These are phyloP conservation scores for Furcasterigmium furcatum DNA, from an alignment of 2,329 filamentous ascomycete genomes.

Conservation along the genomic window DNA sequence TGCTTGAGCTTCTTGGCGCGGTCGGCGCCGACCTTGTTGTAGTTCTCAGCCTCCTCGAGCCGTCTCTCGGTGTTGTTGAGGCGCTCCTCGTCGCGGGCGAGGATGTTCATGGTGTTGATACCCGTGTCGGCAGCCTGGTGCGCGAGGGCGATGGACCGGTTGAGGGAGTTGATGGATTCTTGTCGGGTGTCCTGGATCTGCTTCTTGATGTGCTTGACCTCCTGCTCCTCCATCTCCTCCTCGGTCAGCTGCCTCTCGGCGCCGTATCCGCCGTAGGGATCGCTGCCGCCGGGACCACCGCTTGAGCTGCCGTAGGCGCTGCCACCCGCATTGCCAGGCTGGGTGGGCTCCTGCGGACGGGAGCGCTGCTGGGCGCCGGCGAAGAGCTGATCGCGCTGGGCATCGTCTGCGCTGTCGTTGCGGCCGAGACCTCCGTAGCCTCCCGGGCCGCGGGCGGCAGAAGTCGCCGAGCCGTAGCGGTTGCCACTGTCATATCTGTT, in stretches of 20 bases:
- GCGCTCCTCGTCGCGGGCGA: constrained; percentile 76
- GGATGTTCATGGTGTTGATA: constrained; percentile 66
- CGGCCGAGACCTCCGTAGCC: constrained; percentile 59
- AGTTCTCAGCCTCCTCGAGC: constrained; percentile 73
- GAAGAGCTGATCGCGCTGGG: constrained; percentile 63
- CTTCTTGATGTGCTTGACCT: constrained; percentile 64
- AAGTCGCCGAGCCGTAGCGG: constrained; percentile 22
- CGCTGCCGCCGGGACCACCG: constrained; percentile 11
- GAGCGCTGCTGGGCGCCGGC: constrained; percentile 48
- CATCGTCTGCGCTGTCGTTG: constrained; percentile 41
- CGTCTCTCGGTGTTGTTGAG: constrained; percentile 81
- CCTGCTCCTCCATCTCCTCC: constrained; percentile 71
- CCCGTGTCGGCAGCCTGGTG: constrained; percentile 69
- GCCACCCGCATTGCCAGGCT: constrained; percentile 10
- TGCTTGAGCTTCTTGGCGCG: constrained; percentile 81
- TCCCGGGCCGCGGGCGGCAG: constrained; percentile 40
- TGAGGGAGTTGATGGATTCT: constrained; percentile 46
- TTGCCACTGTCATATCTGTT: constrained; percentile 47
- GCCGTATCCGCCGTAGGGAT: constrained; percentile 51
- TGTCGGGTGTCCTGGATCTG: constrained; percentile 76
- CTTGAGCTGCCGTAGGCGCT: constrained; percentile 9
- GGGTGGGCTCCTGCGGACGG: constrained; percentile 25
- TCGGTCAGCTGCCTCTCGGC: constrained; percentile 76
- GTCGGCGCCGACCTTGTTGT: constrained; percentile 74
- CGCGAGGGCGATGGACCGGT: constrained; percentile 57